Percentiles rank a stretch among this genome's conserved stretches.
Evolutionary conservation across 2,329 filamentous ascomycete species (phyloP).

Genomic region (Salinomyces thailandicus): DNA sequence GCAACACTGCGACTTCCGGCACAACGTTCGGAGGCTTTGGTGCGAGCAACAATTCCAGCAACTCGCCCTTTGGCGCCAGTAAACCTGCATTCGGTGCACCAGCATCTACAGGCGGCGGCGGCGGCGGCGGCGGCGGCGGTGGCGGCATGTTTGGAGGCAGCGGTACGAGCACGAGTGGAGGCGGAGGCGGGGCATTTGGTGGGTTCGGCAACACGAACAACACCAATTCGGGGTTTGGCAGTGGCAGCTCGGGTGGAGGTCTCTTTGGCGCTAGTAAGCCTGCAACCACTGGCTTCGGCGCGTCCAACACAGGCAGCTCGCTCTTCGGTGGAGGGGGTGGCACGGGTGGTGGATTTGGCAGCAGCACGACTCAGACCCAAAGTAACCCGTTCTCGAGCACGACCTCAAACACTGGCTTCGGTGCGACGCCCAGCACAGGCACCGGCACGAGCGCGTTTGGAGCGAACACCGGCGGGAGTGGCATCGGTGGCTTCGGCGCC

Average conservation of each 20-base stretch:
- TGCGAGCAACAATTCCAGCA: constrained; percentile 11
- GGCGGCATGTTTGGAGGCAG: too few relatives aligned
- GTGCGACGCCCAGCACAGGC: constrained; percentile 18
- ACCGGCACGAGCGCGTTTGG: constrained; percentile 29
- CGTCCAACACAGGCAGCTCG: constrained; percentile 21
- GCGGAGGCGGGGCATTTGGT: constrained; percentile 18
- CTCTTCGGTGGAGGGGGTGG: constrained; percentile 21
- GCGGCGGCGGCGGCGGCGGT: constrained; percentile 22
- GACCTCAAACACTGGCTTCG: constrained; percentile 31
- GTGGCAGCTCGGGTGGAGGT: constrained; percentile 16
- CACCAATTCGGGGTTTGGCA: constrained; percentile 22
- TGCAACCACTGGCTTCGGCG: constrained; percentile 26
- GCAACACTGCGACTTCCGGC: constrained; percentile 19
- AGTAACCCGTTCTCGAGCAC: constrained; percentile 27
- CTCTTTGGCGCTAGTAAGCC: constrained; percentile 18
- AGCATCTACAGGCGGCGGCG: constrained; percentile 19
- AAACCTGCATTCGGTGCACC: constrained; percentile 20
- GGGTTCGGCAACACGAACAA: constrained; percentile 16
- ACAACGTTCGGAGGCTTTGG: constrained; percentile 13
- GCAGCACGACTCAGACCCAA: constrained; percentile 29
- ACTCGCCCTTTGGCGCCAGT: constrained; percentile 6
- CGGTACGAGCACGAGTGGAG: constrained; percentile 25
- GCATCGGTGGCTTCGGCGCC: constrained; percentile 22
- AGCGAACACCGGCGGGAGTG: constrained; percentile 23
- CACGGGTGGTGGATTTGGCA: constrained; percentile 36